These are phyloP conservation scores for Saccharomycopsis oosterbeekiorum DNA, from an alignment of 805 yeast genomes.

Conservation along the genomic window DNA sequence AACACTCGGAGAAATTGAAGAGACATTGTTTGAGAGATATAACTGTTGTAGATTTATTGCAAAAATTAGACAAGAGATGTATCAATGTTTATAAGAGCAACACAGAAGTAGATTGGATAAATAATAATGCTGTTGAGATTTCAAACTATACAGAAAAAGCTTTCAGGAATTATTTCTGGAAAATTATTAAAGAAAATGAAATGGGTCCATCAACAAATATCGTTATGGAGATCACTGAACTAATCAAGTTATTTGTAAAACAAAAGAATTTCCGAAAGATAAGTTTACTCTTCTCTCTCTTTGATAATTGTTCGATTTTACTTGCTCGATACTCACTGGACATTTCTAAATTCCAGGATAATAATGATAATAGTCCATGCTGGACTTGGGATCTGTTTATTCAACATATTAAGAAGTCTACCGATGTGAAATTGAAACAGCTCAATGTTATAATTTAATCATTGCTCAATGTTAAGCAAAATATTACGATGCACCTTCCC, in stretches of 20 bases:
- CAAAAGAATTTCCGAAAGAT: not conserved
- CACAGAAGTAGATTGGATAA: not conserved
- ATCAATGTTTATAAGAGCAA: not conserved
- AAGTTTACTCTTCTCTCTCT: not conserved
- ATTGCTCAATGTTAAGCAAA: no score
- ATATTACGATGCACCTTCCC: no score
- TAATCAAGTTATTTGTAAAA: not conserved
- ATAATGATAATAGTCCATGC: not conserved
- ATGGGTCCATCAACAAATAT: not conserved
- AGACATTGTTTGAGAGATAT: not conserved
- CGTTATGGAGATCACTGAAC: not conserved
- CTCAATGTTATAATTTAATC: not conserved
- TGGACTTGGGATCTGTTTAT: not conserved
- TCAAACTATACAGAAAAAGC: not conserved
- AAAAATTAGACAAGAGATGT: not conserved
- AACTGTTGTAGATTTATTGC: not conserved
- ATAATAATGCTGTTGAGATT: not conserved
- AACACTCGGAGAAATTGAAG: not conserved
- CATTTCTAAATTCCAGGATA: not conserved
- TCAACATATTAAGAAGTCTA: not conserved
- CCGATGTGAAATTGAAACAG: not conserved
- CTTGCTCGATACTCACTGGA: not conserved
- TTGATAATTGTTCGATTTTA: not conserved
- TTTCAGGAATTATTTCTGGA: not conserved
- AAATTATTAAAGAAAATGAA: not conserved